Evolutionary conservation across 148 eudicot species (phyloP).

Genomic region (Arctostaphylos glauca): DNA sequence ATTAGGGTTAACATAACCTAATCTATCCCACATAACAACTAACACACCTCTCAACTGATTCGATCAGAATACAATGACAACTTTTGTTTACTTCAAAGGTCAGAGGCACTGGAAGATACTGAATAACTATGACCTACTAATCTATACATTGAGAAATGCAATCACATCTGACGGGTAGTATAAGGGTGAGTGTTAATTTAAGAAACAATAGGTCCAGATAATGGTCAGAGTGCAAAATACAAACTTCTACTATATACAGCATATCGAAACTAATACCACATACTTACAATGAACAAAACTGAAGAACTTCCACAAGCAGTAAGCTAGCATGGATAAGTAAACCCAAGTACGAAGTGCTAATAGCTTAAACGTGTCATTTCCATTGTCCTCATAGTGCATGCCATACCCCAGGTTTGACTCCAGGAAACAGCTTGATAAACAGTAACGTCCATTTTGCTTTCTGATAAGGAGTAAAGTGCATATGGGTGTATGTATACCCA

Average conservation of each 20-base stretch:
- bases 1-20: no score
- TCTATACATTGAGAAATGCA: neutral
- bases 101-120: conserved; percentile 2
- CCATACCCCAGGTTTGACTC: neutral
- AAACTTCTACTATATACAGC: neutral
- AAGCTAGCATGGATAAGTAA: neutral
- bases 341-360: neutral
- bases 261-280: neutral
- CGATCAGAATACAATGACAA: neutral
- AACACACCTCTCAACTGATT: neutral
- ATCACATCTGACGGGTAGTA: neutral
- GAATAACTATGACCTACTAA: neutral
- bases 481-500: no score
- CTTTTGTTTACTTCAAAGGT: neutral
- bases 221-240: neutral
- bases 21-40: no score
- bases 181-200: neutral
- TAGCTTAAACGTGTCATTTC: no score
- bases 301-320: neutral
- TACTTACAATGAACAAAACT: neutral
- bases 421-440: neutral
- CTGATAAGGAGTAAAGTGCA: no score
- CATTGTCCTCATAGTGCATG: neutral
- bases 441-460: no score
- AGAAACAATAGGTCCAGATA: conserved; percentile 2